A percentile compares a stretch with the other conserved stretches of the same genome.
These are phyloP conservation scores for Saccharomyces uvarum DNA, from an alignment of 1,139 yeast genomes.

Conservation along the genomic window DNA sequence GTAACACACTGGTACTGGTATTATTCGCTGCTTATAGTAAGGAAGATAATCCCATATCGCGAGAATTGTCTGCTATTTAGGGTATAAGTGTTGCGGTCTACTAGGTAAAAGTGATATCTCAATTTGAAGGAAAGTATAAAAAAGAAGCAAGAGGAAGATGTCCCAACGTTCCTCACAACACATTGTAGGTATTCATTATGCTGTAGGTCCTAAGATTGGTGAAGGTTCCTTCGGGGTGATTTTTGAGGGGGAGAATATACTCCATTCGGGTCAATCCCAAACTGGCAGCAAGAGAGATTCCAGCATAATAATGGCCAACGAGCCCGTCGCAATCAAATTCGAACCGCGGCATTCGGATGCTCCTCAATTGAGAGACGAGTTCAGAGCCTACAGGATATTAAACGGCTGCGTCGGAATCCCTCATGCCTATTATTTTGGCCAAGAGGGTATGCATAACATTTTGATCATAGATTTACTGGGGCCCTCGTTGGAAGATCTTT, in stretches of 20 bases:
- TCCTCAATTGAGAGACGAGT: slow-evolving; percentile 93
- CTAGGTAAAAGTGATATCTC: slow-evolving; percentile 1
- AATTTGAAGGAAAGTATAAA: slow-evolving; percentile 2
- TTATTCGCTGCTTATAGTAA: background rate
- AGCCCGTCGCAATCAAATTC: slow-evolving; percentile 61
- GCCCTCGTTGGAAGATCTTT: slow-evolving; percentile 90
- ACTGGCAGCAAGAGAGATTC: slow-evolving; percentile 3
- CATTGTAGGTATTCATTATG: slow-evolving; percentile 73
- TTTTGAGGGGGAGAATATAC: slow-evolving; percentile 85
- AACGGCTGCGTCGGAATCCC: slow-evolving; percentile 85
- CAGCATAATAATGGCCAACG: slow-evolving; percentile 1
- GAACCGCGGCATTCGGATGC: slow-evolving; percentile 97
- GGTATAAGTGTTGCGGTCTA: background rate
- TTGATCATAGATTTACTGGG: slow-evolving; percentile 89
- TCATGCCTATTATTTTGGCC: slow-evolving; percentile 92
- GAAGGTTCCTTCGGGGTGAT: slow-evolving; percentile 98
- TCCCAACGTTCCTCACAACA: slow-evolving; percentile 18
- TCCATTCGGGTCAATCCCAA: slow-evolving; percentile 37
- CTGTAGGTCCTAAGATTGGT: slow-evolving; percentile 93
- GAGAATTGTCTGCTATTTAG: background rate
- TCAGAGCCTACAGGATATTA: slow-evolving; percentile 81
- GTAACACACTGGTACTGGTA: background rate
- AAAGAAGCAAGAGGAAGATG: background rate
- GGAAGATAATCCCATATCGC: background rate
- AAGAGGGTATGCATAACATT: slow-evolving; percentile 92